These are phyloP conservation scores for Plantago lanceolata DNA, from an alignment of 305 asterid genomes.

Conservation along the genomic window DNA sequence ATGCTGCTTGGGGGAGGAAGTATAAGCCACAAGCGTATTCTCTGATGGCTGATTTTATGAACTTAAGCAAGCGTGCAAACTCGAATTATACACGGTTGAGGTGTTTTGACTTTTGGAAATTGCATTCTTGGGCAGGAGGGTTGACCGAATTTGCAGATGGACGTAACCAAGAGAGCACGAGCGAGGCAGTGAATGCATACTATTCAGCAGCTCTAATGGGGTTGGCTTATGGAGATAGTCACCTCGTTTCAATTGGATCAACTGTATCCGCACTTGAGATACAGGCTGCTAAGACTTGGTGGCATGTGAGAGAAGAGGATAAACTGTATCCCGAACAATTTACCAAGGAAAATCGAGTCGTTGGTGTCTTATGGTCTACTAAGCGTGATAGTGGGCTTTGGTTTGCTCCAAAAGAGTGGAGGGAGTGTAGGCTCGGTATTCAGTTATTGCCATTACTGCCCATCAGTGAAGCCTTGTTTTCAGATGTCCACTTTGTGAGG, in stretches of 20 bases:
- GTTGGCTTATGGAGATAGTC: constrained; percentile 74
- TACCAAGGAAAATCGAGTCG: constrained; percentile 55
- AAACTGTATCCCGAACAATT: constrained; percentile 53
- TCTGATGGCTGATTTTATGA: constrained; percentile 72
- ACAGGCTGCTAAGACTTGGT: constrained; percentile 72
- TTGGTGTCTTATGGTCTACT: constrained; percentile 73
- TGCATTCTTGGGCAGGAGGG: constrained; percentile 93
- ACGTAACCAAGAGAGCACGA: constrained; percentile 78
- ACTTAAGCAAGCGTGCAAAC: constrained; percentile 41
- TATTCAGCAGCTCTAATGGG: constrained; percentile 86
- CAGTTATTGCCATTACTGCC: constrained; percentile 69
- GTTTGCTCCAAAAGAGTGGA: constrained; percentile 80
- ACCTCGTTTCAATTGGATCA: constrained; percentile 65
- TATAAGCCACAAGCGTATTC: constrained; percentile 61
- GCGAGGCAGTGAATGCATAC: constrained; percentile 82
- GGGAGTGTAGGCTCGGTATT: constrained; percentile 70
- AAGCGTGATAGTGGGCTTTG: constrained; percentile 78
- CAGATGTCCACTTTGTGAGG: constrained; percentile 46
- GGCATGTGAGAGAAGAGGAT: constrained; percentile 59
- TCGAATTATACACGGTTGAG: constrained; percentile 62
- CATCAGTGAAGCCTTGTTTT: constrained; percentile 56
- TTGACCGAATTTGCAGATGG: constrained; percentile 80
- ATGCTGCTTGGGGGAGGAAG: constrained; percentile 74
- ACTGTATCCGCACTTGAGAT: constrained; percentile 63
- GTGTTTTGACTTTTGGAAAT: constrained; percentile 63